A percentile compares a stretch with the other conserved stretches of the same genome.
phyloP scores from a whole-genome alignment of 805 yeast species.

The Myxozyma monticola region DNA sequence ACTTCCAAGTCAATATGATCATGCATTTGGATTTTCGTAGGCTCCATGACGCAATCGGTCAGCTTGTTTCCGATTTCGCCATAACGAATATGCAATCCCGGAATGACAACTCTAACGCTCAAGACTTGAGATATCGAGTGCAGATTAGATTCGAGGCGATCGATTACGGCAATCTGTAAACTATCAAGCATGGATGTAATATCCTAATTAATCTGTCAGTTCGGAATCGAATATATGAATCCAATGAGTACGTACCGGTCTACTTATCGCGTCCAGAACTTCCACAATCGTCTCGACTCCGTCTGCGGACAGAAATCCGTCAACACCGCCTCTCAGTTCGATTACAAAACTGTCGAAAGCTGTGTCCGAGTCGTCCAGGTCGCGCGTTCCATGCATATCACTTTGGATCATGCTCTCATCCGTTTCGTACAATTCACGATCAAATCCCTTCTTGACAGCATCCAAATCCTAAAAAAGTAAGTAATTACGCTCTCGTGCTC shows the following conservation, averaged over 20 bases:
- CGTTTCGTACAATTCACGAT: conserved; percentile 5
- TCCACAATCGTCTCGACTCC: conserved; percentile 45
- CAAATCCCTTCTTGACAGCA: conserved; percentile 14
- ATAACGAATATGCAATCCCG: conserved; percentile 45
- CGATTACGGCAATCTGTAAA: conserved; percentile 61
- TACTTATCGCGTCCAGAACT: conserved; percentile 40
- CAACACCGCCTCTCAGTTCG: conserved; percentile 52
- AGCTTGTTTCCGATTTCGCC: conserved; percentile 35
- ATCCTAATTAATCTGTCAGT: conserved; percentile 37
- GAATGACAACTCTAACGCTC: conserved; percentile 52
- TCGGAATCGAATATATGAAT: not conserved
- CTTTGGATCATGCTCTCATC: conserved; percentile 9
- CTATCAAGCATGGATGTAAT: conserved; percentile 59
- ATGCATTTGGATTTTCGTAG: conserved; percentile 1
- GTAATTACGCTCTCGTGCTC: not conserved
- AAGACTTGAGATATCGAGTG: conserved; percentile 41
- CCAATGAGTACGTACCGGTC: conserved; percentile 18
- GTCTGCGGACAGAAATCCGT: conserved; percentile 50
- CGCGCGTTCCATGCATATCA: conserved; percentile 1
- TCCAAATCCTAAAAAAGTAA: conserved; percentile 10
- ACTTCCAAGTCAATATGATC: conserved; percentile 24
- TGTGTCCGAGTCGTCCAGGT: conserved; percentile 40
- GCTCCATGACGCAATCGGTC: conserved; percentile 3
- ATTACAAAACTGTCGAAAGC: conserved; percentile 58
- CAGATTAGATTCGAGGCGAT: conserved; percentile 43